These are phyloP conservation scores for Lactifluus subvellereus DNA, from an alignment of 768 basidiomycete genomes.

Conservation along the genomic window DNA sequence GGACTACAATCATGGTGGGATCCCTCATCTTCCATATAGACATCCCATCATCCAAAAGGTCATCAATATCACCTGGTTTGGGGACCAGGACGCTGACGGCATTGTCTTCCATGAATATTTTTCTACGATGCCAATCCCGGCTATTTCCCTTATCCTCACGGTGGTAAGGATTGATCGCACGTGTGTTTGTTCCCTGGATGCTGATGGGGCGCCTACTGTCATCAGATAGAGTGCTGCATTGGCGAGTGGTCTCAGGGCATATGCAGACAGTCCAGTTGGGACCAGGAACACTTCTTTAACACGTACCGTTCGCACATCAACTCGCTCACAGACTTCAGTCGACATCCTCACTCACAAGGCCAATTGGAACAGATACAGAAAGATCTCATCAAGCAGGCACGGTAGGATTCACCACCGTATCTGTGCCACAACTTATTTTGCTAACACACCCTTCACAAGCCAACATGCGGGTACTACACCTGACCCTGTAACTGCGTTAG, in stretches of 20 bases:
- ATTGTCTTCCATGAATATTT: constrained; percentile 4
- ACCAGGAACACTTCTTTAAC: neutral
- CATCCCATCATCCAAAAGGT: constrained; percentile 11
- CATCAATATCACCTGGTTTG: constrained; percentile 15
- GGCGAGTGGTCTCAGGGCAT: constrained; percentile 8
- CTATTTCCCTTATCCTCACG: constrained; percentile 4
- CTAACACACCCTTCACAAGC: neutral
- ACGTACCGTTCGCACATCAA: neutral
- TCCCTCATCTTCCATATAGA: neutral
- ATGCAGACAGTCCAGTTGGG: neutral
- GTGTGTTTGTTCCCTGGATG: neutral
- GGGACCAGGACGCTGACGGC: neutral
- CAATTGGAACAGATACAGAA: neutral
- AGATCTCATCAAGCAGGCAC: constrained; percentile 4
- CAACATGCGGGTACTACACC: neutral
- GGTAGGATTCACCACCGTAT: neutral
- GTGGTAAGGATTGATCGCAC: constrained; percentile 3
- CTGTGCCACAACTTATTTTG: neutral
- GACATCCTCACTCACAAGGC: neutral
- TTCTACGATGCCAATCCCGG: neutral
- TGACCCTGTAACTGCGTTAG: neutral
- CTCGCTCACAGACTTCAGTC: neutral
- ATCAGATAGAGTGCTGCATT: constrained; percentile 14
- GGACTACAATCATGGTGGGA: neutral
- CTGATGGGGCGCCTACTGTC: neutral